Percentiles rank a stretch among this genome's conserved stretches.
Evolutionary conservation across 768 basidiomycete species (phyloP).

Genomic region (Phanerochaete sordida): DNA sequence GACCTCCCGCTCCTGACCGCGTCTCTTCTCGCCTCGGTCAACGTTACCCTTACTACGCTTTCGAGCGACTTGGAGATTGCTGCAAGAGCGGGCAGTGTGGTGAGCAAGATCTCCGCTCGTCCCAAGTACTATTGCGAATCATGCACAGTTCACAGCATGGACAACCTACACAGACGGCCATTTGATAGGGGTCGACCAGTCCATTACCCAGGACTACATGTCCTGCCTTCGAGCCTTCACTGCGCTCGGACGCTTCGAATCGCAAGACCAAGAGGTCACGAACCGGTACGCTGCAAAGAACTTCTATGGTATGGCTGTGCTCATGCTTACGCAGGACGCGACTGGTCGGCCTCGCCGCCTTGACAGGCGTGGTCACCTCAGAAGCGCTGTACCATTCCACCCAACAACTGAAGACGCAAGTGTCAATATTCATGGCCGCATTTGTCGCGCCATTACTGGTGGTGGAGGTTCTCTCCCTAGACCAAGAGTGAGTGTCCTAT

Average conservation of each 20-base stretch:
- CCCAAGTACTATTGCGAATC: neutral
- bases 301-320: neutral
- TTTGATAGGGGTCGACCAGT: conserved; percentile 73
- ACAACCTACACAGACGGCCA: conserved; percentile 88
- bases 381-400: conserved; percentile 78
- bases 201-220: conserved; percentile 67
- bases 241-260: conserved; percentile 48
- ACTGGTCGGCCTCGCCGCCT: conserved; percentile 80
- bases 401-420: conserved; percentile 69
- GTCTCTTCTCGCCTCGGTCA: conserved; percentile 63
- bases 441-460: conserved; percentile 66
- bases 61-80: conserved; percentile 70
- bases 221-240: conserved; percentile 64
- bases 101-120: conserved; percentile 35
- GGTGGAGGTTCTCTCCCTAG: conserved; percentile 53
- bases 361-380: conserved; percentile 78
- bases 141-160: conserved; percentile 81
- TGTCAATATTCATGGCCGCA: conserved; percentile 65
- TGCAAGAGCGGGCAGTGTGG: conserved; percentile 77
- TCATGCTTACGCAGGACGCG: conserved; percentile 54
- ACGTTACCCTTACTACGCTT: conserved; percentile 49
- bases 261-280: conserved; percentile 62
- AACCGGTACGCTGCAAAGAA: conserved; percentile 53
- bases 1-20: conserved; percentile 76
- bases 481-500: conserved; percentile 59